Base-by-base conservation (phyloP, 1,284 basidiomycete genomes). In the Boletus sp. region DNA sequence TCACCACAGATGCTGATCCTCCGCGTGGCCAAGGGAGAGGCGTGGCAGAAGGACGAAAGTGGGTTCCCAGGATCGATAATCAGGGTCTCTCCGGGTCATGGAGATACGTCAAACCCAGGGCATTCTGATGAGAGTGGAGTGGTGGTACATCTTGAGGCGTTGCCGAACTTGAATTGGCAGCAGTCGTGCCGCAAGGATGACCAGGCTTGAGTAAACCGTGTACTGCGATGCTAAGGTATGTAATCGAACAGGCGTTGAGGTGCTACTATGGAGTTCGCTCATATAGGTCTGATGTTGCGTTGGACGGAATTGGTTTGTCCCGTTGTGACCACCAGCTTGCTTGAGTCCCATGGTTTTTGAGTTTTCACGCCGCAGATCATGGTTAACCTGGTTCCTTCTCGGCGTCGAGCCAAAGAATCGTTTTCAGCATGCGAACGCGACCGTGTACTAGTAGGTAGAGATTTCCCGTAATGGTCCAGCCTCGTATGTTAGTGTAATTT, bases 1-100 rank as follows among this genome's bases (percentile, higher is more conserved):
- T 47, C 46, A 2, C 20, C 39, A 5, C 46, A 47, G 16, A 36
- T 42, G 26, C 10, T 47, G 16, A 47, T 47, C 10, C 27, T 41
- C 19, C 46, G 46, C 26, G 34, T 35, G 12, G 40, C 38, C 45
- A 40, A 27, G 10, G 45, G 17, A 9, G 45, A 46, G 17, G 45
- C 32, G 17, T 46, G 45, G 45, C 22, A 40, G 2, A 14, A 33
- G 30, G n/a, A 40, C 2, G 45, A 40, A 5, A 27, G n/a, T 22
- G 23, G 1, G 14, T 13, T 14, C 8, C 38, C 45, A 13, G 38
- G 14, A 22, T 46, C 44, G 22, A 26, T 39, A 3, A 30, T 45
- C 16, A 38, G 37, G 14, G 25, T 17, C 20, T 30, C 19, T n/a
- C 17, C 10, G 8, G 6, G n/a, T n/a, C 17, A 9, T 8, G 45